Base-by-base conservation (phyloP, 1,139 yeast genomes). In the Blastobotrys indianensis region DNA sequence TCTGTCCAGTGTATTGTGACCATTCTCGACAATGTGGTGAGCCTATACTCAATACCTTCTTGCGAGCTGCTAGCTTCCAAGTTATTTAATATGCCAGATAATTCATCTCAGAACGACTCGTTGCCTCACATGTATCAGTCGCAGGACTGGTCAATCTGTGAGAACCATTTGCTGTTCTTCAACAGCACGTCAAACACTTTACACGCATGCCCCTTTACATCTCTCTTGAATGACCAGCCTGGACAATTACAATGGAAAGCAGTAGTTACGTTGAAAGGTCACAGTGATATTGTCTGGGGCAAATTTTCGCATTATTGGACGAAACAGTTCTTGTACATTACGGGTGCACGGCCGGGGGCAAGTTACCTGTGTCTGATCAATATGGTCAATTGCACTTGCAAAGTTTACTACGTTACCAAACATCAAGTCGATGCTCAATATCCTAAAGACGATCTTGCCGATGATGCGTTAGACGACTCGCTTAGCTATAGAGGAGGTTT, bases 231-330 rank as follows among this genome's bases (percentile, higher is more conserved):
- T 28, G 23, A 20, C 10, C 15, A 3, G 7, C n/a, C 31, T 7
- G 10, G 32, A 5, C n/a, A 31, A 5, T 31, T 31, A n/a, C 33
- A 31, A 31, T 31, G 12, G 33, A 4, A 31, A 13, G 12, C 15
- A 13, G 15, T 13, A 31, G 15, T 28, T 2, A 17, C 41, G 3
- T 10, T 42, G 23, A 17, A 15, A n/a, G 36, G 40, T 37, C 41
- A 29, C 7, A 8, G 13, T 2, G 36, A 10, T 28, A 37, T 42
- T 11, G n/a, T 12, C 4, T 42, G 45, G 45, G 45, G 45, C 16
- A 31, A 23, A 29, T 42, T 42, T 13, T 15, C 37, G 9, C 45
- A 42, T 42, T 42, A 42, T 20, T 42, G 45, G 45, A 36, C 36
- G 9, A 42, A 42, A 37, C 35, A 40, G 36, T 37, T 36, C 36